These are phyloP conservation scores for Aspergillus piperis DNA, from an alignment of 2,329 filamentous ascomycete genomes.

Conservation along the genomic window DNA sequence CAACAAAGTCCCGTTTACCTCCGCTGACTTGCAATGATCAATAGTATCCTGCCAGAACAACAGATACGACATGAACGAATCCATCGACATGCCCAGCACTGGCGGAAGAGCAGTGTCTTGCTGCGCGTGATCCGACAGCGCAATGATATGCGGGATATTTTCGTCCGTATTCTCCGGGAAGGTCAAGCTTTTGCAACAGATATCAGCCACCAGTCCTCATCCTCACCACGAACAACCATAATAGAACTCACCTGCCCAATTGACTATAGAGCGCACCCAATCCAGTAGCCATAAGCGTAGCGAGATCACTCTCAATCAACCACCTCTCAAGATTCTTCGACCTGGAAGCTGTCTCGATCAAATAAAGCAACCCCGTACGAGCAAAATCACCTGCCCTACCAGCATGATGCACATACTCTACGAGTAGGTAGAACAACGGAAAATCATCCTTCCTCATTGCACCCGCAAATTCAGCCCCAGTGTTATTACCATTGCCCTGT, in stretches of 20 bases:
- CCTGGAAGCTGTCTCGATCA: constrained; percentile 88
- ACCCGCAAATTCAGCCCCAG: constrained; percentile 73
- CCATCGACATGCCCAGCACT: constrained; percentile 83
- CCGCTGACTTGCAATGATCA: constrained; percentile 87
- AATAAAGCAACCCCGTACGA: constrained; percentile 87
- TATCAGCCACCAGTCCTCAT: background rate
- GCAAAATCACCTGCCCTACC: constrained; percentile 95
- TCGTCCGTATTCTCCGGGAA: constrained; percentile 69
- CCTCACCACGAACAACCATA: background rate
- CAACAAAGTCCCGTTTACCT: constrained; percentile 88
- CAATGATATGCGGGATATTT: constrained; percentile 74
- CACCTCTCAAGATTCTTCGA: constrained; percentile 85
- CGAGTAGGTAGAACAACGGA: constrained; percentile 89
- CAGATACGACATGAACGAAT: constrained; percentile 91
- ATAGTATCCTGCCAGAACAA: constrained; percentile 98
- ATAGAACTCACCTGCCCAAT: constrained; percentile 56
- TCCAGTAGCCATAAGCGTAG: constrained; percentile 95
- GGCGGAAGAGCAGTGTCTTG: constrained; percentile 71
- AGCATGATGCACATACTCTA: constrained; percentile 96
- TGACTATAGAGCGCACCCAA: constrained; percentile 76
- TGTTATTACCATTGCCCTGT: constrained; percentile 39
- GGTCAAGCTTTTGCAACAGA: constrained; percentile 61
- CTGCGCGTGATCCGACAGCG: constrained; percentile 83
- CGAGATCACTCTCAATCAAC: constrained; percentile 95
- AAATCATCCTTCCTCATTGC: constrained; percentile 89